A percentile compares a stretch with the other conserved stretches of the same genome.
These are phyloP conservation scores for Diaporthe sp. DNA, from an alignment of 2,329 filamentous ascomycete genomes.

Conservation along the genomic window DNA sequence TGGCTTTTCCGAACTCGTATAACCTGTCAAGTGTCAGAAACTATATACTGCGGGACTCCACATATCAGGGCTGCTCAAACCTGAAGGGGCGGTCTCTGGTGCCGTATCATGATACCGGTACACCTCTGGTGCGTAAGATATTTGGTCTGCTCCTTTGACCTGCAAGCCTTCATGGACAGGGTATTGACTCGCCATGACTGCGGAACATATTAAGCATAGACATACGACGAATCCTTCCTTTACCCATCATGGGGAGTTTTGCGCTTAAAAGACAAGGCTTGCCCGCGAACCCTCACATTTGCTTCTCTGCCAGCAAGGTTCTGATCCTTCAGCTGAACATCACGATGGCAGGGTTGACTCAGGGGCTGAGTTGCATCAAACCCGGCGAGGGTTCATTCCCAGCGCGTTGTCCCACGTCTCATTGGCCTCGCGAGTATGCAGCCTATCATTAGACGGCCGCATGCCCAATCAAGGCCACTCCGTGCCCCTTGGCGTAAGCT, in stretches of 20 bases:
- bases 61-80: not conserved
- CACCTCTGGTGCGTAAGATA: not conserved
- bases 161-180: constrained; percentile 24
- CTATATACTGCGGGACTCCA: not conserved
- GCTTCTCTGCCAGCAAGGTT: not conserved
- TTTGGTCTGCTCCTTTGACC: not conserved
- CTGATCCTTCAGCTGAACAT: constrained; percentile 17
- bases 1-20: not conserved
- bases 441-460: constrained; percentile 1
- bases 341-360: not conserved
- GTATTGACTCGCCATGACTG: constrained; percentile 17
- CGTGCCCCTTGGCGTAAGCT: not conserved
- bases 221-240: not conserved
- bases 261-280: not conserved
- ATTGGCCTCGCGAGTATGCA: constrained; percentile 5
- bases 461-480: not conserved
- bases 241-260: not conserved
- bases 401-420: not conserved
- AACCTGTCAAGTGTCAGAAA: not conserved
- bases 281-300: not conserved
- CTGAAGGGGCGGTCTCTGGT: not conserved
- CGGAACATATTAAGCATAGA: not conserved
- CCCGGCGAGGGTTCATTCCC: not conserved
- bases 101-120: not conserved
- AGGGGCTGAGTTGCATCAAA: constrained; percentile 15